Evolutionary conservation across 2,329 filamentous ascomycete species (phyloP), one percentile per base, ranked within the genome.

Genomic region (Curvularia hawaiiensis): DNA sequence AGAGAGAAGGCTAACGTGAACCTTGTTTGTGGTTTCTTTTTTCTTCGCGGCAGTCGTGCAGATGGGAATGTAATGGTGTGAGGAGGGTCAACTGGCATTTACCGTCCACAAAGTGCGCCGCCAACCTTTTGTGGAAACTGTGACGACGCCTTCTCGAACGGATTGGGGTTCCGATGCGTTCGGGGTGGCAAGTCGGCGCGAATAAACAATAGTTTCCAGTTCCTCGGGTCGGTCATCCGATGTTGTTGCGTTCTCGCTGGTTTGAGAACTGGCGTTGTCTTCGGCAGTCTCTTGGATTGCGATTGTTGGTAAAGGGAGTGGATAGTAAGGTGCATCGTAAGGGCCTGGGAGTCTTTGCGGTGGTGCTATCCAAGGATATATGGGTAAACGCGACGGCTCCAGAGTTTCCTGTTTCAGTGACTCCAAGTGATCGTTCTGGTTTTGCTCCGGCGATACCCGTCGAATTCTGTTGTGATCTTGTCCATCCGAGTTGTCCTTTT

Each of bases 51-150:
- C 33, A 35, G 33, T 16, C 10, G 33, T 35, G 33, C 12, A 35
- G 4, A 38, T 18, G 35, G 14, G 35, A 38, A 38, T 38, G 35
- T n/a, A 10, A 18, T 18, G 16, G 35, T 38, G 35, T 6, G 31
- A 30, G 24, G 26, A 2, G 48, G 20, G 14, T 75, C 72, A 74
- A 26, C 64, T 65, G 46, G 69, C 67, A 26, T 62, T 54, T 5
- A 75, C 68, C 3, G 68, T 71, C 74, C 74, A 76, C 52, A 74
- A 68, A 28, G 72, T 74, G 18, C 73, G 68, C 45, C 71, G 64
- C 73, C 73, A 75, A 46, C 72, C 71, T 49, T 69, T 64, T 26
- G 58, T 68, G 3, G 71, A 69, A 5, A 64, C 64, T 3, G 70
- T 74, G 45, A 69, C 61, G 9, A 64, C 70, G 20, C 70, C 70